Conservation (phyloP, 2,329 filamentous ascomycete species). For the Aspergillus hortae region DNA sequence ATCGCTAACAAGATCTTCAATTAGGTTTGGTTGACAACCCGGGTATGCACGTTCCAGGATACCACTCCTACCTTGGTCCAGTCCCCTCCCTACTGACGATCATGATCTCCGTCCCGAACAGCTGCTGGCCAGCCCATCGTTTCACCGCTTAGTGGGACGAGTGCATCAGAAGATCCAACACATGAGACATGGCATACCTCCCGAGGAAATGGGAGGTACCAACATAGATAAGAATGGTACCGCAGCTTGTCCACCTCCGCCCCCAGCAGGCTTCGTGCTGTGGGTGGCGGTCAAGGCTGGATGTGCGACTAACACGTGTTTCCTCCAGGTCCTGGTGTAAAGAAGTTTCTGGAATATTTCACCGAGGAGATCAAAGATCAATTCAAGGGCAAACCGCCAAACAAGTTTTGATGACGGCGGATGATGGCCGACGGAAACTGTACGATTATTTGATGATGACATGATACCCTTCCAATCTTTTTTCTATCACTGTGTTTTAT, state of each 20-base stretch:
- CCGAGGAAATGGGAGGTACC: constrained; percentile 43
- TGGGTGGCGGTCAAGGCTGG: no score
- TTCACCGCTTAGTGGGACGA: constrained; percentile 42
- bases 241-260: background rate
- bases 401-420: constrained; percentile 21
- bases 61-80: constrained; percentile 4
- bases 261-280: no score
- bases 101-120: constrained; percentile 13
- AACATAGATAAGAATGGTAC: constrained; percentile 36
- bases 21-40: constrained; percentile 35
- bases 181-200: constrained; percentile 39
- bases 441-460: constrained; percentile 9
- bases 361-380: constrained; percentile 43
- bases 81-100: background rate
- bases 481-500: background rate
- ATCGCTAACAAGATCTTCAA: constrained; percentile 3
- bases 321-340: constrained; percentile 22
- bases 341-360: constrained; percentile 37
- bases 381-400: constrained; percentile 35
- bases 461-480: constrained; percentile 3
- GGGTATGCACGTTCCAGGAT: constrained; percentile 26
- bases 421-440: background rate
- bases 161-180: constrained; percentile 42
- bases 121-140: constrained; percentile 42
- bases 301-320: background rate